Base-by-base conservation (phyloP, 2,329 filamentous ascomycete species). In the Pestalotiopsis sp. region DNA sequence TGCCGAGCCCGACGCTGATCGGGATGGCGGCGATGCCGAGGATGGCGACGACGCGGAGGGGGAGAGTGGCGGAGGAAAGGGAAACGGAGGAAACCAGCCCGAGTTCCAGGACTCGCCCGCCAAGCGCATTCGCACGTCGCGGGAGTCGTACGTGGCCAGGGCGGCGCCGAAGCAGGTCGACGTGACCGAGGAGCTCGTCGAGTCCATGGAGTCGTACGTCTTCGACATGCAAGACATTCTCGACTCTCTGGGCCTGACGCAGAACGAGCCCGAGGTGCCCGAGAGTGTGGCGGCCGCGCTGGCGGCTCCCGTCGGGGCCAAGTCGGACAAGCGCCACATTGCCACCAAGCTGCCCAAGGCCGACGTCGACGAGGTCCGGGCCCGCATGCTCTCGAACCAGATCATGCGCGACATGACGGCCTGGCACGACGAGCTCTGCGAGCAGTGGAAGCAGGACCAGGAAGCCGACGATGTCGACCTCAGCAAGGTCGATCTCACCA, bases 401-500 rank as follows among this genome's bases (percentile, higher is more conserved):
- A 59, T 59, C 25, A 59, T 59, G 57, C 25, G 57, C 13, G 57
- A 59, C 57, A 59, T 59, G 57, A 59, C 57, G 23, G 57, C 57
- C 13, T 59, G 57, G 57, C 27, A 59, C 57, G 57, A 59, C 57
- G 23, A 36, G 23, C 57, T 59, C 17, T 36, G 57, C 57, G 57
- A 59, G 27, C 23, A 27, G 23, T 27, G 23, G 23, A 27, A 59
- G 20, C n/a, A 59, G 20, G 57, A 59, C 11, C 14, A 52, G 45
- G 45, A 52, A 20, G 14, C 57, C 57, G 2, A 27, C 23, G 57
- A 52, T 52, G 45, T 17, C 45, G 45, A 52, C 20, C 20, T 20
- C 45, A n/a, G 23, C 57, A 36, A 23, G 13, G 57, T 17, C 23
- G 23, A 27, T 27, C 57, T 59, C 13, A 36, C 57, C 5, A 12